phyloP scores from a whole-genome alignment of 2,329 filamentous ascomycete genomes.

The Pseudogymnoascus sp. region DNA sequence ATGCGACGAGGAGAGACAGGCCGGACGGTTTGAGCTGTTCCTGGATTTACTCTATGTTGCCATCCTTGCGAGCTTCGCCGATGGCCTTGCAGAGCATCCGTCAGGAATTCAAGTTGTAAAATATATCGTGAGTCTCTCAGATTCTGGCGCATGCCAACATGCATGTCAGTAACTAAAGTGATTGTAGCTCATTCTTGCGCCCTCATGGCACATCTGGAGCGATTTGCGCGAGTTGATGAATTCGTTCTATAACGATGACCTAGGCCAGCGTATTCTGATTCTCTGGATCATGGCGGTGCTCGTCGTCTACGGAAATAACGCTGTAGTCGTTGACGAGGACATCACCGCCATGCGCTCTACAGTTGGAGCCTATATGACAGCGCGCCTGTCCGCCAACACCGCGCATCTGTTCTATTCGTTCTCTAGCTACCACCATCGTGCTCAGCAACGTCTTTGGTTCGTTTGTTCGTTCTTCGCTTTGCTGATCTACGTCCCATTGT shows the following conservation, averaged over 20 bases:
- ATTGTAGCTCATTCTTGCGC: conserved; percentile 36
- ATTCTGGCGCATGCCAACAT: background rate
- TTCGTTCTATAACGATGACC: conserved; percentile 45
- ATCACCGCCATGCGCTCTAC: conserved; percentile 39
- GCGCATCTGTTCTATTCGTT: conserved; percentile 35
- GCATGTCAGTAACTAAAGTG: background rate
- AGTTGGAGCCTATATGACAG: conserved; percentile 40
- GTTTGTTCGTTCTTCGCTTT: conserved; percentile 36
- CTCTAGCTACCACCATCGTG: conserved; percentile 40
- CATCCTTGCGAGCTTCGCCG: conserved; percentile 44
- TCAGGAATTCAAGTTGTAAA: conserved; percentile 38
- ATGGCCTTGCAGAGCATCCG: conserved; percentile 40
- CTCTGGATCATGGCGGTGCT: conserved; percentile 45
- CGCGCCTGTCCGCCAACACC: conserved; percentile 37
- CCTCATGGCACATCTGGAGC: conserved; percentile 44
- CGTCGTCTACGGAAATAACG: conserved; percentile 43
- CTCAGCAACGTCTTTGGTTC: conserved; percentile 39
- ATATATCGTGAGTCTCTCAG: conserved; percentile 30
- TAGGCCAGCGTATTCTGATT: conserved; percentile 39
- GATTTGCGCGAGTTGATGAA: conserved; percentile 46
- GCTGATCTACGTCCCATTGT: conserved; percentile 38
- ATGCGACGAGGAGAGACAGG: conserved; percentile 13
- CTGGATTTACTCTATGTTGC: conserved; percentile 44
- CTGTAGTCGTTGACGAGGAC: conserved; percentile 36
- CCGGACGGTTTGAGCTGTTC: conserved; percentile 40